Evolutionary conservation across 176 grass and related monocot genomes (phyloP).

Genomic region (Juncus inflexus): DNA sequence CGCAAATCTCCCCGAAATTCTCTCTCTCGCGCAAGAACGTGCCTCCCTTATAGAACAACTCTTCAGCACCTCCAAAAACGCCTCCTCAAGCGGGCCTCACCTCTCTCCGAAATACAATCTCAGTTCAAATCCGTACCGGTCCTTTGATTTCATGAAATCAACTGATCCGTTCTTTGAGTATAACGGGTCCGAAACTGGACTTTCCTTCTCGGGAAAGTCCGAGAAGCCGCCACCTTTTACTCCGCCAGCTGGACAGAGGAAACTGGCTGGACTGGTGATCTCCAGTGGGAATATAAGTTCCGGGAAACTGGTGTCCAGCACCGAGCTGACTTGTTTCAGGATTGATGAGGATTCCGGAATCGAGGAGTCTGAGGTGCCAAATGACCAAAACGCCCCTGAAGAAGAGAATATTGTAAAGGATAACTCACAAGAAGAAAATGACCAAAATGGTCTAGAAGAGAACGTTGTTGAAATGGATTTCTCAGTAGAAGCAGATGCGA

Average conservation of each 20-base stretch:
- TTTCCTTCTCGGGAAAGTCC: slow-evolving; percentile 35
- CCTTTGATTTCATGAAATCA: slow-evolving; percentile 41
- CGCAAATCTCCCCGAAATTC: slow-evolving; percentile 12
- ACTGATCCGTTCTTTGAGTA: slow-evolving; percentile 31
- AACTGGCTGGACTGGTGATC: slow-evolving; percentile 40
- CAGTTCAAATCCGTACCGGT: slow-evolving; percentile 32
- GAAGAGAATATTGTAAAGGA: not conserved
- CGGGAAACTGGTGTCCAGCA: slow-evolving; percentile 44
- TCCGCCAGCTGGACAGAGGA: slow-evolving; percentile 41
- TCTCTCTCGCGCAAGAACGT: slow-evolving; percentile 13
- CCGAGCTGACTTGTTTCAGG: slow-evolving; percentile 64
- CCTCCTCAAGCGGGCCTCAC: slow-evolving; percentile 23
- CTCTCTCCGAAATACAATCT: slow-evolving; percentile 37
- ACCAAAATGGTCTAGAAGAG: slow-evolving; percentile 2
- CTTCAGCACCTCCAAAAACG: slow-evolving; percentile 22
- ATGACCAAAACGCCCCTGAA: not conserved
- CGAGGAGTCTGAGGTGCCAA: slow-evolving; percentile 44
- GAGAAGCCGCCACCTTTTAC: slow-evolving; percentile 50
- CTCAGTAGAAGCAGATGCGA: slow-evolving; percentile 2
- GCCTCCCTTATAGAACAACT: slow-evolving; percentile 12
- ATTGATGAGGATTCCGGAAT: slow-evolving; percentile 70
- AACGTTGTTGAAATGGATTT: not conserved
- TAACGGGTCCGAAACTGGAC: slow-evolving; percentile 40
- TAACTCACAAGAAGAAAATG: slow-evolving; percentile 3
- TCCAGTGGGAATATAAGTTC: slow-evolving; percentile 31